phyloP scores from a whole-genome alignment of 2,329 filamentous ascomycete genomes.

The Fusarium subglutinans region DNA sequence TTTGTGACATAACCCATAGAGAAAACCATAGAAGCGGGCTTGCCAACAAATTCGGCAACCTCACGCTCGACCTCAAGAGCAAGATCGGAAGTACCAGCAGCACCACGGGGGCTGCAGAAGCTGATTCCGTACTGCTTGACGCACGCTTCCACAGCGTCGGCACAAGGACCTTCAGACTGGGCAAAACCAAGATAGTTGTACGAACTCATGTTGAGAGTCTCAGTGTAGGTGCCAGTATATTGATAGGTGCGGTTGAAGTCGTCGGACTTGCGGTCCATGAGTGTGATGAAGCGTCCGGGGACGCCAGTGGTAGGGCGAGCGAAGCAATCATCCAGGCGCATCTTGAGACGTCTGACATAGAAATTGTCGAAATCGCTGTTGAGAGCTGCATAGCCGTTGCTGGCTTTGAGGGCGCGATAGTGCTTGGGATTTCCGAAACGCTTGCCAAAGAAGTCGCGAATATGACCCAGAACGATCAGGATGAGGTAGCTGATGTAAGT shows the following conservation, averaged over 20 bases:
- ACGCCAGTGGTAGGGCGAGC: slow-evolving; percentile 92
- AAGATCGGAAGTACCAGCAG: slow-evolving; percentile 87
- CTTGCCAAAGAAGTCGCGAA: slow-evolving; percentile 98
- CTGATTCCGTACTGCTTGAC: slow-evolving; percentile 88
- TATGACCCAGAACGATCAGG: slow-evolving; percentile 93
- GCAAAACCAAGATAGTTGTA: slow-evolving; percentile 99
- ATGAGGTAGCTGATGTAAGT: slow-evolving; percentile 99
- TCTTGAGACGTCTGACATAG: slow-evolving; percentile 91
- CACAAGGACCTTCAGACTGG: slow-evolving; percentile 95
- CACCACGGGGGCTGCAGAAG: slow-evolving; percentile 81
- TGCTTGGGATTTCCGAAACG: slow-evolving; percentile 83
- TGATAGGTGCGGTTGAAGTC: slow-evolving; percentile 93
- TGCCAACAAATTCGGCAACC: slow-evolving; percentile 91
- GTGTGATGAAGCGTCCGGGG: slow-evolving; percentile 90
- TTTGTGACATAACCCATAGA: slow-evolving; percentile 99
- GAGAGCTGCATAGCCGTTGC: slow-evolving; percentile 91
- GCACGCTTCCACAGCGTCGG: slow-evolving; percentile 87
- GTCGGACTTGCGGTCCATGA: slow-evolving; percentile 89
- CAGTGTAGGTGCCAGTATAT: slow-evolving; percentile 87
- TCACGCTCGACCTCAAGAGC: slow-evolving; percentile 89
- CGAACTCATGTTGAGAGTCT: slow-evolving; percentile 98
- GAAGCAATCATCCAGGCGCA: slow-evolving; percentile 97
- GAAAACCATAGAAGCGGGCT: slow-evolving; percentile 94
- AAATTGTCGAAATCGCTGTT: slow-evolving; percentile 99
- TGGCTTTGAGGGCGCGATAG: slow-evolving; percentile 83